Conservation (phyloP, 108 stramenopile genomes). For the Cafeteria roenbergensis region DNA sequence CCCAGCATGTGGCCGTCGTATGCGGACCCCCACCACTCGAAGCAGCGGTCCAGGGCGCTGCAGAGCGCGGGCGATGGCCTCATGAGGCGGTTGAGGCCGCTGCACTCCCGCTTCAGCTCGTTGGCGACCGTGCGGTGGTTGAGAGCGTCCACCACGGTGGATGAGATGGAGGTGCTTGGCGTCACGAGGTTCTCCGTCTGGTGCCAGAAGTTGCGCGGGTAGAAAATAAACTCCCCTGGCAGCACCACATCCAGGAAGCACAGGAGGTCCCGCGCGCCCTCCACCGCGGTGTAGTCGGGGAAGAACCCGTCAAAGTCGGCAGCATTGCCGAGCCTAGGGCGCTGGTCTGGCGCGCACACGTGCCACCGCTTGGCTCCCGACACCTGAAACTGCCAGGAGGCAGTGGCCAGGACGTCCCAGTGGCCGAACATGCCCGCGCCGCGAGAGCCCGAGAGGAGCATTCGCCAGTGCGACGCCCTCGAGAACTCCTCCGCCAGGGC, state of each 20-base stretch:
- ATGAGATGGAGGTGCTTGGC: not conserved
- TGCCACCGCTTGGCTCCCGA: conserved; percentile 5
- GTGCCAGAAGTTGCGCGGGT: conserved; percentile 4
- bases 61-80: not conserved
- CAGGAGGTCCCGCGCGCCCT: not conserved
- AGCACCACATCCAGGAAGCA: not conserved
- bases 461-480: conserved; percentile 17
- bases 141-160: not conserved
- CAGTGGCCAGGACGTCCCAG: conserved; percentile 6
- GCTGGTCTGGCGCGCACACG: not conserved
- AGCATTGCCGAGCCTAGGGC: no score
- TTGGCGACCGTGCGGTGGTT: not conserved
- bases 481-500: conserved; percentile 3
- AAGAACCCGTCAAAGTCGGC: not conserved
- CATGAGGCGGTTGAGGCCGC: not conserved
- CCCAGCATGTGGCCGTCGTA: not conserved
- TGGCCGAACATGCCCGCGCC: conserved; percentile 27
- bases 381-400: conserved; percentile 11
- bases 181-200: conserved; percentile 1
- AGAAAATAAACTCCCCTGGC: not conserved
- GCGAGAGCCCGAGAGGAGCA: conserved; percentile 10
- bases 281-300: not conserved
- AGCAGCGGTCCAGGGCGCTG: not conserved
- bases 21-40: not conserved
- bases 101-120: not conserved